phyloP scores from a whole-genome alignment of 768 basidiomycete species.

The Rhizopogon roseolus region DNA sequence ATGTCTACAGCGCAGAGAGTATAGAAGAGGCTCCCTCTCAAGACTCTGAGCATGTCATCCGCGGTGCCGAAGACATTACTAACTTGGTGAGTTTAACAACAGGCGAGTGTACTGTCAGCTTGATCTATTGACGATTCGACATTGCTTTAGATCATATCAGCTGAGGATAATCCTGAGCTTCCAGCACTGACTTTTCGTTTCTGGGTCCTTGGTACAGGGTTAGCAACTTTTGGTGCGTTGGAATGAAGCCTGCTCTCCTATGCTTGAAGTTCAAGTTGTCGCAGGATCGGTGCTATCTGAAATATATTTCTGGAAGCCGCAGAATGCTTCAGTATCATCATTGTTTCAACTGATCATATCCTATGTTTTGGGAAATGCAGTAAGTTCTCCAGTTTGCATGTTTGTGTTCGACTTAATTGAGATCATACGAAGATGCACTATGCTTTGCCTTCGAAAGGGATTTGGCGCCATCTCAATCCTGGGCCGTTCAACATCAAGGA shows the following conservation, averaged over 20 bases:
- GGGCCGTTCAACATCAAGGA: conserved; percentile 63
- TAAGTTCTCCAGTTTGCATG: conserved; percentile 31
- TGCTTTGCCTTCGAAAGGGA: conserved; percentile 6
- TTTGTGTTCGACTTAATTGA: background rate
- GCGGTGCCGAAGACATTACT: conserved; percentile 6
- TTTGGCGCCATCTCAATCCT: conserved; percentile 56
- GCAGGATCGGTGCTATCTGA: conserved; percentile 28
- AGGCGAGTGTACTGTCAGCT: background rate
- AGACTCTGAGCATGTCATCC: conserved; percentile 1
- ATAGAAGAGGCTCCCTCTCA: conserved; percentile 1
- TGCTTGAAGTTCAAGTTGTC: conserved; percentile 16
- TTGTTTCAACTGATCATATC: conserved; percentile 54
- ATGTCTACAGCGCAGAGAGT: background rate
- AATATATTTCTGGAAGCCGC: conserved; percentile 35
- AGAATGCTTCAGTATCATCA: conserved; percentile 50
- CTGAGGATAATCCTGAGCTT: conserved; percentile 44
- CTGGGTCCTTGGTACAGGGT: conserved; percentile 42
- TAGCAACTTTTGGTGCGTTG: conserved; percentile 39
- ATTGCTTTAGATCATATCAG: conserved; percentile 36
- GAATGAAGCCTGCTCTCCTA: background rate
- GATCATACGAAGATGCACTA: conserved; percentile 8
- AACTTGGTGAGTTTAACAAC: background rate
- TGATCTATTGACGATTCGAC: background rate
- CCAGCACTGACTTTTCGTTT: conserved; percentile 46
- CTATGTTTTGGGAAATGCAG: conserved; percentile 46